These are phyloP conservation scores for Purpureocillium takamizusanense DNA, from an alignment of 2,329 filamentous ascomycete species.

Conservation along the genomic window DNA sequence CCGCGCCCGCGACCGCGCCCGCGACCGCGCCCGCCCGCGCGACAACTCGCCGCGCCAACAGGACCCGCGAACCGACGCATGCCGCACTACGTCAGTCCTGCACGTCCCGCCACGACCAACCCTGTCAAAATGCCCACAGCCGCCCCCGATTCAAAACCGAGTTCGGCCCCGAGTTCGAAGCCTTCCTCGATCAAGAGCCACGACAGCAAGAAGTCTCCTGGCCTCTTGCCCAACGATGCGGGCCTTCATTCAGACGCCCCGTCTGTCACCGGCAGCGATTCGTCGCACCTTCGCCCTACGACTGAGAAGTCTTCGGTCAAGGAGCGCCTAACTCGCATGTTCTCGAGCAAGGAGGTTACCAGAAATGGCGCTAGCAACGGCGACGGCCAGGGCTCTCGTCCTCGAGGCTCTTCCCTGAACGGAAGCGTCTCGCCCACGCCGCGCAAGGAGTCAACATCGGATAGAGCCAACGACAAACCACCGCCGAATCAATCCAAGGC, in stretches of 20 bases:
- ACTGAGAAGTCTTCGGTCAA: slow-evolving; percentile 54
- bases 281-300: slow-evolving; percentile 19
- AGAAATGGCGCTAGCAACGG: slow-evolving; percentile 22
- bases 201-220: slow-evolving; percentile 31
- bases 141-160: slow-evolving; percentile 22
- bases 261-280: slow-evolving; percentile 11
- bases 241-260: slow-evolving; percentile 18
- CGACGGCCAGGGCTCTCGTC: slow-evolving; percentile 21
- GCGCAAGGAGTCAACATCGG: slow-evolving; percentile 31
- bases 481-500: slow-evolving; percentile 19
- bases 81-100: slow-evolving; percentile 2
- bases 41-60: not conserved
- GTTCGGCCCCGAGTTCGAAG: slow-evolving; percentile 37
- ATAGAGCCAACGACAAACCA: slow-evolving; percentile 15
- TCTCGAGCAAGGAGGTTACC: slow-evolving; percentile 46
- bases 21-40: not conserved
- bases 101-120: not conserved
- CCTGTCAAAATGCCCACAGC: slow-evolving; percentile 22
- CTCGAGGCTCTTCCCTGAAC: slow-evolving; percentile 24
- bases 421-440: slow-evolving; percentile 25
- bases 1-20: no score
- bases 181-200: slow-evolving; percentile 41
- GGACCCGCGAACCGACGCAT: not conserved
- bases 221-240: slow-evolving; percentile 30
- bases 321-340: slow-evolving; percentile 56